Conservation (phyloP, 139 green algal genomes). For the Monoraphidium neglectum region DNA sequence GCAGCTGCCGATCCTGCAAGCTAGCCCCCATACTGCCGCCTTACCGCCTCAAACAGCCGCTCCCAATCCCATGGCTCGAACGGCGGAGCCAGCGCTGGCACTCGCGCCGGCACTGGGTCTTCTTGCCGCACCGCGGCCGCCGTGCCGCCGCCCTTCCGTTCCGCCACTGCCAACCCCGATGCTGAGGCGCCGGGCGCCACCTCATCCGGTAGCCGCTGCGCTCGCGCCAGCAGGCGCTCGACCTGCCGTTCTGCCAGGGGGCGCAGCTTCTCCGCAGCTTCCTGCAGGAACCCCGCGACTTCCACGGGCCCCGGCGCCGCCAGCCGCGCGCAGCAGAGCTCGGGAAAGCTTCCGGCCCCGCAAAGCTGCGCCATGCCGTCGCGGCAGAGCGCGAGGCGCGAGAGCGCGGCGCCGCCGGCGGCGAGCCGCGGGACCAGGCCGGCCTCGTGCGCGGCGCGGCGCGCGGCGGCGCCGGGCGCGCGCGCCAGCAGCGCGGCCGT, state of each 20-base stretch:
- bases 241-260: neutral
- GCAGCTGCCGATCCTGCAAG: too few relatives aligned
- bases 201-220: neutral
- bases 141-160: too few relatives aligned
- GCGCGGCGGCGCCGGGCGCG: neutral
- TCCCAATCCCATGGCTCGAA: too few relatives aligned
- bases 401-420: neutral
- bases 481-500: neutral
- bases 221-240: neutral
- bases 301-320: neutral
- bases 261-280: neutral
- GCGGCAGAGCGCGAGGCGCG: constrained; percentile 7
- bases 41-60: too few relatives aligned
- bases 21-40: too few relatives aligned
- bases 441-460: constrained; percentile 2
- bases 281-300: neutral
- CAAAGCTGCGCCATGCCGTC: neutral
- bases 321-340: neutral
- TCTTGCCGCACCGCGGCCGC: too few relatives aligned
- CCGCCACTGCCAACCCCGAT: too few relatives aligned
- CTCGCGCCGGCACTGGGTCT: too few relatives aligned
- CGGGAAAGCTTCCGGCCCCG: neutral
- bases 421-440: constrained; percentile 18
- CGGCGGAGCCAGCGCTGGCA: too few relatives aligned
- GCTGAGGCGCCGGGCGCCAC: too few relatives aligned